Base-by-base conservation (phyloP, 768 basidiomycete species). In the Cantharellus cinnabarinus region DNA sequence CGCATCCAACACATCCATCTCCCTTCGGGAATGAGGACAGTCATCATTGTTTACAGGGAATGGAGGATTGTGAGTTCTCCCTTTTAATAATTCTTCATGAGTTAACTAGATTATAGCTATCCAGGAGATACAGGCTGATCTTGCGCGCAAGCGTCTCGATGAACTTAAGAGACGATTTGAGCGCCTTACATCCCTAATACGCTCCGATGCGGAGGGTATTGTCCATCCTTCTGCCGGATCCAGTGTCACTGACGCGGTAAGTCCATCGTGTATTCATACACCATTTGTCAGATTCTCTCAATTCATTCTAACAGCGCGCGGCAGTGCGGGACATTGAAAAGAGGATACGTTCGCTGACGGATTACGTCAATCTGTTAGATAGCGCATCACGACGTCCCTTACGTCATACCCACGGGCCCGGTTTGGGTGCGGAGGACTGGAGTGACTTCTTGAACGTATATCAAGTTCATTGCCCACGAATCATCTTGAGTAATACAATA, bases 1-100 rank as follows among this genome's bases (percentile, higher is more conserved):
- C 20, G 20, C 35, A 44, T 37, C 50, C 39, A 34, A 41, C 38
- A 40, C 34, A 20, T 41, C 65, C 64, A 34, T 68, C 68, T 5
- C 94, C 91, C 69, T 98, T 98, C 66, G 93, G 91, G 1, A 71
- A 76, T 40, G 93, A 98, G 68, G 71, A 78, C 50, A 83, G 88
- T 2, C 93, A 98, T 67, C 73, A 75, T 0, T 97, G 90, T 68
- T 72, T 85, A 50, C 76, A 91, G 38, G 84, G 85, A 7, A 76
- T 79, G 64, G 79, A 83, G 69, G 75, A 77, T 15, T 78, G 86
- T 86, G 66, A 65, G 81, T 71, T 20, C 14, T 50, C n/a, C 38
- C 37, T 39, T 42, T 50, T 48, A 5, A 5, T 3, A 29, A 29
- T 29, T 29, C 20, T 29, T 29, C 20, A 29, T 29, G 20, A 29